phyloP scores from a whole-genome alignment of 345 rosid species.

The Euphorbia peplus region DNA sequence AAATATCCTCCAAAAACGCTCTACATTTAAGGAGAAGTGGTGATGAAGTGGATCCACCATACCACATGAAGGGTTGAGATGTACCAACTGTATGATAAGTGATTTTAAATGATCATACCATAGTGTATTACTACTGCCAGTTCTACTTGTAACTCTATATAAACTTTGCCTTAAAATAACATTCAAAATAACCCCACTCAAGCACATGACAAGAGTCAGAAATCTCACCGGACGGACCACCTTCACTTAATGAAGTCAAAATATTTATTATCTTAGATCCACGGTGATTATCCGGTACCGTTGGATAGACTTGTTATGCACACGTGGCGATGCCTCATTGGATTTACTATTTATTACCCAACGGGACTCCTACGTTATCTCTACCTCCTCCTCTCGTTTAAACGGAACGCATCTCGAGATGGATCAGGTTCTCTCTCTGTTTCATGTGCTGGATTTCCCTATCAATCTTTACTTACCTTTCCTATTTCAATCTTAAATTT shows the following conservation, averaged over 20 bases:
- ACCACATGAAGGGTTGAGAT: conserved; percentile 23
- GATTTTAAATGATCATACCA: conserved; percentile 11
- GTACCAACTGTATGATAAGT: conserved; percentile 29
- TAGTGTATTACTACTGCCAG: not conserved
- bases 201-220: conserved; percentile 61
- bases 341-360: not conserved
- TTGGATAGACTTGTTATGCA: conserved; percentile 10
- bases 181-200: conserved; percentile 28
- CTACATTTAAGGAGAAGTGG: not conserved
- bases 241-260: conserved; percentile 22
- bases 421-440: conserved; percentile 48
- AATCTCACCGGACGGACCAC: conserved; percentile 34
- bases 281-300: conserved; percentile 17
- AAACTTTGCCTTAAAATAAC: not conserved
- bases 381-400: conserved; percentile 4
- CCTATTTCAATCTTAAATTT: too few relatives aligned
- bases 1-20: too few relatives aligned
- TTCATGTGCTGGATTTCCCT: conserved; percentile 33
- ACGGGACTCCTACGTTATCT: conserved; percentile 18
- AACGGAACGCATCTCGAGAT: conserved; percentile 49
- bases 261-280: not conserved
- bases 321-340: conserved; percentile 16
- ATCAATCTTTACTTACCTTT: too few relatives aligned
- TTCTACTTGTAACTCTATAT: not conserved
- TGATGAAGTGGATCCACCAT: conserved; percentile 7